These are phyloP conservation scores for Roridomyces roridus DNA, from an alignment of 768 basidiomycete species.

Conservation along the genomic window DNA sequence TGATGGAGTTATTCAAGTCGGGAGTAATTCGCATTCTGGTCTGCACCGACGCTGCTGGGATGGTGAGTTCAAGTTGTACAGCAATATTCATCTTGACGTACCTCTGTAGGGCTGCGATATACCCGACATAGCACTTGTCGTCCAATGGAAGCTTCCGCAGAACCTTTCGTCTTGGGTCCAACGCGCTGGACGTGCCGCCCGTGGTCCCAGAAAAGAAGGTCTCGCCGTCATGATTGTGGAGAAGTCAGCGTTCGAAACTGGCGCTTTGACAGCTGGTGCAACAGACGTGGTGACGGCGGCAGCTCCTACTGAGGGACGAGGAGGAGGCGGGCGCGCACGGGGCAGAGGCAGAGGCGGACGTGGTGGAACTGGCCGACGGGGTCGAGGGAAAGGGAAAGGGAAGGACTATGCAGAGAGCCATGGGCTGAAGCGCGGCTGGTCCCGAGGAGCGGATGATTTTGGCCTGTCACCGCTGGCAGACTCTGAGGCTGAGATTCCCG, in stretches of 20 bases:
- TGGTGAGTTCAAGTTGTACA: slow-evolving; percentile 28
- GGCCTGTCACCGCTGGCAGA: slow-evolving; percentile 1
- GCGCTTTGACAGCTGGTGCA: background rate
- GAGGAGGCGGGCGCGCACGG: slow-evolving; percentile 13
- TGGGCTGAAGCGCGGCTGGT: slow-evolving; percentile 18
- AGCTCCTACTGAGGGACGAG: background rate
- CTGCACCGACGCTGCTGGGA: slow-evolving; percentile 45
- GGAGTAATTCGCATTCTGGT: slow-evolving; percentile 35
- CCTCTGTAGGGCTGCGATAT: slow-evolving; percentile 37
- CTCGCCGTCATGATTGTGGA: slow-evolving; percentile 36
- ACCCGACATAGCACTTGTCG: slow-evolving; percentile 40
- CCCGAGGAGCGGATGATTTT: slow-evolving; percentile 13
- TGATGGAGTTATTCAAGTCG: slow-evolving; percentile 32
- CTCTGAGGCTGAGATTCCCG: slow-evolving; percentile 8
- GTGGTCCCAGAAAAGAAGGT: slow-evolving; percentile 22
- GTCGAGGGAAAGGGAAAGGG: slow-evolving; percentile 1
- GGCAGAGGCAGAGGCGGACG: slow-evolving; percentile 11
- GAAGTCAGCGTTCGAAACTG: slow-evolving; percentile 27
- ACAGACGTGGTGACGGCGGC: background rate
- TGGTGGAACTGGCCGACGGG: slow-evolving; percentile 17
- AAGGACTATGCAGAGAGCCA: slow-evolving; percentile 11
- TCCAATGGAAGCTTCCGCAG: slow-evolving; percentile 42
- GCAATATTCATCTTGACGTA: background rate
- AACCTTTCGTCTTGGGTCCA: slow-evolving; percentile 38
- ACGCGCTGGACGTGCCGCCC: slow-evolving; percentile 39